Conservation (phyloP, 371 early-diverging fungal genomes). For the Lichtheimia ramosa region DNA sequence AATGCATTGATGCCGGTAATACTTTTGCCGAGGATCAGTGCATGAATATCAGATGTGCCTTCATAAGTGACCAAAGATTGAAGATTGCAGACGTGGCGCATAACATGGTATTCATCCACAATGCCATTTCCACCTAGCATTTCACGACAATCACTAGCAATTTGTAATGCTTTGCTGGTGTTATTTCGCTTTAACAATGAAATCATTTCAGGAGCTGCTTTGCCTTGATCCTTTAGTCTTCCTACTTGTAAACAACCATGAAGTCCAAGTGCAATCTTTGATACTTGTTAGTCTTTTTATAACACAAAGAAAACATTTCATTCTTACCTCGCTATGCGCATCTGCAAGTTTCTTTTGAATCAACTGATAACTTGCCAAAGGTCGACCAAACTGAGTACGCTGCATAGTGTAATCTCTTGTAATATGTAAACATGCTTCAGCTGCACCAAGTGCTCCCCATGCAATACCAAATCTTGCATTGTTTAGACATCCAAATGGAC, state of each 20-base stretch:
- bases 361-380: constrained; percentile 92
- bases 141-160: constrained; percentile 88
- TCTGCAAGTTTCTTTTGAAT: constrained; percentile 97
- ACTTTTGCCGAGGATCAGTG: constrained; percentile 91
- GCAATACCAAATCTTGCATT: constrained; percentile 97
- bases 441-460: constrained; percentile 97
- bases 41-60: constrained; percentile 95
- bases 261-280: constrained; percentile 81
- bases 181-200: constrained; percentile 96
- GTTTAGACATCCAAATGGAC: constrained; percentile 96
- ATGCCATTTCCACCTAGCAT: constrained; percentile 94
- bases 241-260: constrained; percentile 93
- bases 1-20: constrained; percentile 94
- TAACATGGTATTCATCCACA: constrained; percentile 95
- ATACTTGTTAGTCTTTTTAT: background rate
- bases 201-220: constrained; percentile 94
- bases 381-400: constrained; percentile 89
- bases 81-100: constrained; percentile 92
- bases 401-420: constrained; percentile 90
- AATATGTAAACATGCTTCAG: constrained; percentile 86
- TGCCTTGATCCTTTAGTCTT: constrained; percentile 86
- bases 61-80: constrained; percentile 98
- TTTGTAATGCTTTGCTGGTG: constrained; percentile 90
- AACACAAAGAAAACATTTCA: background rate
- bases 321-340: constrained; percentile 80